Base-by-base conservation (phyloP, 768 basidiomycete genomes). In the Plicaturopsis crispa region DNA sequence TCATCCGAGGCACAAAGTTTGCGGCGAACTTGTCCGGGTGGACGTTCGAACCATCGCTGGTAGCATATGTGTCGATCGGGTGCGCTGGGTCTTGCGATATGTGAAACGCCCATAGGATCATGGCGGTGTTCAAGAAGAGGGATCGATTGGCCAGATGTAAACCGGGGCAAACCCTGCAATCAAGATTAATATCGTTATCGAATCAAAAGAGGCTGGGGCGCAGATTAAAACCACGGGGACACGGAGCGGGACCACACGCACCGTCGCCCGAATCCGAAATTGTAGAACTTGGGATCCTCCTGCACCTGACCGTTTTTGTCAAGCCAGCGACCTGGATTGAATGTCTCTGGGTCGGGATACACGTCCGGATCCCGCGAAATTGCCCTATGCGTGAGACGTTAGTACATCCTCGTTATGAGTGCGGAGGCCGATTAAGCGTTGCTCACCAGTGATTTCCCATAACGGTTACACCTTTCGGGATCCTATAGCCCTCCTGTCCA, bases 61-160 rank as follows among this genome's bases (percentile, higher is more conserved):
- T 81, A 1, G 68, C 78, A 26, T 69, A 56, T 6, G 67, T 65
- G 48, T 86, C 74, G 37, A 85, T 80, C 0, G 78, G 77, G 2
- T 62, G 55, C 0, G 56, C 47, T 0, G 72, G 69, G 46, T 80
- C 74, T 20, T 70, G 49, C 3, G 59, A 61, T 17, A 86, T 61
- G 2, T 55, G 65, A 64, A 84, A 84, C 0, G 80, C 73, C 78
- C 80, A 84, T 23, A 80, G 54, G 2, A 78, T 57, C 11, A 81
- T 63, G 0, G 78, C 78, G 0, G 75, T 70, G 41, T 79, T 84
- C 45, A 84, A 62, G 48, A 79, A 80, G 2, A 84, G 55, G 5
- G 81, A 84, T 4, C 78, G 70, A 38, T 63, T 50, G 6, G 55
- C 33, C 18, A 33, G 31, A 51, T 80, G 69, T 47, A 74, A 72